Evolutionary conservation across 2,329 filamentous ascomycete genomes (phyloP).

Genomic region (Metarhizium brunneum): DNA sequence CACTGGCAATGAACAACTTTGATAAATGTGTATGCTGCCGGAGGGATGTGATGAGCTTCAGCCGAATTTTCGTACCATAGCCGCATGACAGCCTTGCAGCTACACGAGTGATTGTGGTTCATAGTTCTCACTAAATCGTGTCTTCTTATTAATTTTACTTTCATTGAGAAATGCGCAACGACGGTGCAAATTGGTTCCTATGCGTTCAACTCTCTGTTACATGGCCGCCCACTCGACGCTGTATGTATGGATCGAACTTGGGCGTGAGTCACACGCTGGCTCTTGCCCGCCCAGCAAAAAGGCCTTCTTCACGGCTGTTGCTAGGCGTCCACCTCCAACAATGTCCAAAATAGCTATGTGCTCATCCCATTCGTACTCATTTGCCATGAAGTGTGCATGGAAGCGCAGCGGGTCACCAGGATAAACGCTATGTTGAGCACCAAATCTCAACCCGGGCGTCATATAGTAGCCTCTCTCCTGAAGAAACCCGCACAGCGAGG

Average conservation of each 20-base stretch:
- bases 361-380: conserved; percentile 79
- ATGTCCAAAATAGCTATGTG: conserved; percentile 77
- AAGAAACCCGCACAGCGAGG: conserved; percentile 66
- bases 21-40: conserved; percentile 93
- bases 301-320: conserved; percentile 93
- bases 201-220: conserved; percentile 35
- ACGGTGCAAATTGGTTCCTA: not conserved
- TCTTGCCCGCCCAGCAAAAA: conserved; percentile 73
- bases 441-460: conserved; percentile 87
- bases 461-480: conserved; percentile 76
- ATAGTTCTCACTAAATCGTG: not conserved
- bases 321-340: conserved; percentile 76
- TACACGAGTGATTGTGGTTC: not conserved
- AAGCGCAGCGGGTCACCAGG: conserved; percentile 91
- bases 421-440: conserved; percentile 89
- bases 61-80: conserved; percentile 75
- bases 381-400: conserved; percentile 87
- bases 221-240: conserved; percentile 92
- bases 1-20: conserved; percentile 93
- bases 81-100: not conserved
- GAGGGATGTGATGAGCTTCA: conserved; percentile 80
- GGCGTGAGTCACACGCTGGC: conserved; percentile 20
- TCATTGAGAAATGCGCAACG: not conserved
- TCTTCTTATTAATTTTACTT: not conserved
- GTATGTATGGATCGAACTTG: conserved; percentile 56